Base-by-base conservation (phyloP, 2,329 filamentous ascomycete genomes). In the Pseudogymnoascus sp. region DNA sequence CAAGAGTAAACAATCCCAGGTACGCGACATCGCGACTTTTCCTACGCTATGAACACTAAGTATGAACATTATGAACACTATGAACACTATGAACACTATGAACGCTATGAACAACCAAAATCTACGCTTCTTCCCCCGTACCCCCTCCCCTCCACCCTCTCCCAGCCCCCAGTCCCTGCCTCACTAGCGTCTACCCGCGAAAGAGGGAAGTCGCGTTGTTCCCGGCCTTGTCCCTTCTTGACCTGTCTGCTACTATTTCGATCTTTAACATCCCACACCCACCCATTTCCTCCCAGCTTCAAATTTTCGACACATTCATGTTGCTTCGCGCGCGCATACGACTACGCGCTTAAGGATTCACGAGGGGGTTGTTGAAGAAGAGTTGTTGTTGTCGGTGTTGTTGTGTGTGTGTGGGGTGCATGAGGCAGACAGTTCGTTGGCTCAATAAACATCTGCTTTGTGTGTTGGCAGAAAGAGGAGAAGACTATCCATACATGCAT, bases 1-100 rank as follows among this genome's bases (percentile, higher is more conserved):
- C 44, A 50, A 50, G 29, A 50, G 44, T 50, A 50, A 50, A 50
- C 44, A 50, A 50, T 50, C 44, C 44, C 44, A 50, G 44, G 44
- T 50, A 17, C 44, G 44, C 44, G 44, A 50, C 44, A 17, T 17
- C 17, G 17, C 17, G 17, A 17, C 17, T 17, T 50, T 50, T 26
- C 39, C 17, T 21, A 5, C n/a, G 15, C n/a, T 39, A 39, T n/a
- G 36, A 11, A 36, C 35, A 17, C 17, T 17, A 17, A 17, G 17
- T 17, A 17, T 17, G 17, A 17, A 17, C 17, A 17, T 17, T 17
- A 17, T 17, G 17, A 17, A 17, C 17, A 17, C 17, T 17, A 17
- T 17, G 17, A 17, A 17, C 17, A 17, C 17, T 17, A 17, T 17
- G 17, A 17, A 17, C 17, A 17, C 17, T 17, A 17, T 17, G 17